These are phyloP conservation scores for Pleurotus tuber-regium DNA, from an alignment of 768 basidiomycete species.

Conservation along the genomic window DNA sequence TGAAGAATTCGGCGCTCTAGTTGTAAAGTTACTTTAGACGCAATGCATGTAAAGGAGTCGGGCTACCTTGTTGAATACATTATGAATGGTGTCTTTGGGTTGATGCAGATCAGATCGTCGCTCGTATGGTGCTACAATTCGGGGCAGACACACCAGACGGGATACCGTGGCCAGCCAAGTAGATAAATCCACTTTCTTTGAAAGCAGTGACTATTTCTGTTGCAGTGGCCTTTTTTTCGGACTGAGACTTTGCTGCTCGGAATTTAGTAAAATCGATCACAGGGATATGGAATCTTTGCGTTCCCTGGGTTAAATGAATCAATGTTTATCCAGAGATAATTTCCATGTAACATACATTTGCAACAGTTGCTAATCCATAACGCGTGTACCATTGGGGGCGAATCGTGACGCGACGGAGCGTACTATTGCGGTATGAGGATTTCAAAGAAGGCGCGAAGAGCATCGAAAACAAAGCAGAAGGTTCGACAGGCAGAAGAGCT, in stretches of 20 bases:
- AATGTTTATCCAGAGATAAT: neutral
- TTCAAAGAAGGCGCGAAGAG: neutral
- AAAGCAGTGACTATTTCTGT: slow-evolving; percentile 72
- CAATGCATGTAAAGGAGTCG: too few relatives aligned
- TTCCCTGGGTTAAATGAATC: neutral
- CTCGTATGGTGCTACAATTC: neutral
- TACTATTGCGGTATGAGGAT: neutral
- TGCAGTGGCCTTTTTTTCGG: slow-evolving; percentile 63
- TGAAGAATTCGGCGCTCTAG: slow-evolving; percentile 81
- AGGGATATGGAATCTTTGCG: slow-evolving; percentile 57
- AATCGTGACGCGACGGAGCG: neutral
- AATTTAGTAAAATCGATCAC: slow-evolving; percentile 78
- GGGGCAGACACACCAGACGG: slow-evolving; percentile 33
- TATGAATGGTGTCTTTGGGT: slow-evolving; percentile 44
- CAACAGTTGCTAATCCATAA: neutral
- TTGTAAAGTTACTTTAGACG: slow-evolving; percentile 12
- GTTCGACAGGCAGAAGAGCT: neutral
- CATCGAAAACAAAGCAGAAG: too few relatives aligned
- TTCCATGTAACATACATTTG: neutral
- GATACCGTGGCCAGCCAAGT: slow-evolving; percentile 74
- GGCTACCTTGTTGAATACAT: slow-evolving; percentile 63
- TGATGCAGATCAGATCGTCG: neutral
- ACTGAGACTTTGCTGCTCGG: slow-evolving; percentile 41
- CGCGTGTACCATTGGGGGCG: neutral
- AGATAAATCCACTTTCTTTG: slow-evolving; percentile 80